Base-by-base conservation (phyloP, 2,329 filamentous ascomycete species). In the Talaromyces sp. region DNA sequence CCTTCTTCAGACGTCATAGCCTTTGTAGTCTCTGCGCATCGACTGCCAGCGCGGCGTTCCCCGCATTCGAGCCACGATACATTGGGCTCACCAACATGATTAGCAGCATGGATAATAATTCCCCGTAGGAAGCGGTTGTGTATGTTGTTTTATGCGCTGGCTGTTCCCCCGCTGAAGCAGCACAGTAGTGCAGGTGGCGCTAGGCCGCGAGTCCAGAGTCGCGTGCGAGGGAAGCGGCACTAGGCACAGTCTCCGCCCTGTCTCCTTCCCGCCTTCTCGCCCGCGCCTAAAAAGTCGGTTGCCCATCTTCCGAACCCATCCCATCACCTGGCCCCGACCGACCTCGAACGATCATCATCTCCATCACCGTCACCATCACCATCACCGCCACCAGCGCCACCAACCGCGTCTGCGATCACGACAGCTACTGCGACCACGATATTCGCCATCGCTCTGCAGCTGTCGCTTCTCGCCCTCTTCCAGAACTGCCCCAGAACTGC, bases 281-380 rank as follows among this genome's bases (percentile, higher is more conserved):
- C 48, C 48, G 48, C 26, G 48, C 26, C 48, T 52, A 52, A 52
- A 52, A 52, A 52, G 24, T 29, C 24, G 48, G 24, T 52, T 26
- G 48, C 11, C 48, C 48, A 29, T 52, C 48, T 52, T 52, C 48
- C 48, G 48, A 26, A 52, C 24, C 43, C 48, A 52, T 27, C 24
- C 43, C 48, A 52, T 27, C 48, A 51, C 24, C 48, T 27, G 48
- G 48, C 48, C 48, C 48, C 24, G 48, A 52, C 48, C 24, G 48
- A 52, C 48, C 48, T 29, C 38, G 29, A 14, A 19, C 58, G 26
- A 52, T 35, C n/a, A 50, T 57, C 60, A 56, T 58, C 60, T 27
- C 57, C 50, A 54, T 57, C 46, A 38, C 12, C 31, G 26, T 56
- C 31, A 5, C 31, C 60, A 59, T 58, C 60, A 31, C 60, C 50